Percentiles rank a stretch among this genome's conserved stretches.
These are phyloP conservation scores for Ramularia collo-cygni DNA, from an alignment of 2,329 filamentous ascomycete genomes.

Conservation along the genomic window DNA sequence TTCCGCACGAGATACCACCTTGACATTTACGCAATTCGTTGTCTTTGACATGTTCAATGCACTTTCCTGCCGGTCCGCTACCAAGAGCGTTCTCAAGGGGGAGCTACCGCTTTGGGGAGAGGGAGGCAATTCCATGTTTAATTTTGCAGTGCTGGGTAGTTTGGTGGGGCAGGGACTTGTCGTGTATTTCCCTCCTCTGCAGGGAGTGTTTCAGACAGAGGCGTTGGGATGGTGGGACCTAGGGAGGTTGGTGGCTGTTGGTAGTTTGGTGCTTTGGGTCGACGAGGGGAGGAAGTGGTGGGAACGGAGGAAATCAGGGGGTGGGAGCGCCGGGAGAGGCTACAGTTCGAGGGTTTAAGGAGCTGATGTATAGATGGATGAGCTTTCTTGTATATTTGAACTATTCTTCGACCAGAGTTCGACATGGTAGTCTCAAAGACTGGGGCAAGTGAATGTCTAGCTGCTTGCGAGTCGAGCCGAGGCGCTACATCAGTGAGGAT, in stretches of 20 bases:
- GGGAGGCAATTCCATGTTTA: slow-evolving; percentile 79
- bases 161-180: slow-evolving; percentile 81
- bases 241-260: slow-evolving; percentile 62
- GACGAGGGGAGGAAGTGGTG: slow-evolving; percentile 84
- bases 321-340: slow-evolving; percentile 9
- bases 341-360: slow-evolving; percentile 23
- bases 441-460: too few species aligned
- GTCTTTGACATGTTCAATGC: slow-evolving; percentile 99
- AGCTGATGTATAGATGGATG: neutral
- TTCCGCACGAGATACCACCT: slow-evolving; percentile 90
- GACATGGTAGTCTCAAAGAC: too few species aligned
- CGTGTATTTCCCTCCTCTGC: slow-evolving; percentile 89
- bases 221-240: slow-evolving; percentile 69
- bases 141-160: slow-evolving; percentile 84
- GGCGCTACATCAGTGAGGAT: too few species aligned
- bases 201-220: slow-evolving; percentile 94
- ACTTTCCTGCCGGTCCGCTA: slow-evolving; percentile 82
- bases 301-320: slow-evolving; percentile 40
- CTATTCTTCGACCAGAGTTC: too few species aligned
- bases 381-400: neutral
- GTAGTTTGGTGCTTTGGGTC: slow-evolving; percentile 90
- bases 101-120: slow-evolving; percentile 45
- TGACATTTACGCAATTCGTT: slow-evolving; percentile 99
- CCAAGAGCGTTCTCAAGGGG: slow-evolving; percentile 79
- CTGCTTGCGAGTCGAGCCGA: too few species aligned